Percentiles rank a stretch among this genome's conserved stretches.
These are phyloP conservation scores for Backusella tuberculispora DNA, from an alignment of 192 early-diverging fungal genomes.

Conservation along the genomic window DNA sequence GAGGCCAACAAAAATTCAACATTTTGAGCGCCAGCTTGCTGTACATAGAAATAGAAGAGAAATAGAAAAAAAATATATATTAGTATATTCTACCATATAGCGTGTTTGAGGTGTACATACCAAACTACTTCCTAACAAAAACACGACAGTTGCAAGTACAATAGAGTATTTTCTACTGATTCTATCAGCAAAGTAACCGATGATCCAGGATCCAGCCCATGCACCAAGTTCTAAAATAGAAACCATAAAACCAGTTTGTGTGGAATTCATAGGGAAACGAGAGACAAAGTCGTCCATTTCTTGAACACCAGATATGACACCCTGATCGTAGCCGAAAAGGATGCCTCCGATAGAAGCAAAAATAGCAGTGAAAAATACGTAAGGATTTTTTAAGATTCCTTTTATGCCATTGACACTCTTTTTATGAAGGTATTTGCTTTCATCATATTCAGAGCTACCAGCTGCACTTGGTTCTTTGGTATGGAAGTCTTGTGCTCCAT, in stretches of 20 bases:
- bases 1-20: slow-evolving; percentile 53
- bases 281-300: slow-evolving; percentile 38
- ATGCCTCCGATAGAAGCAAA: slow-evolving; percentile 46
- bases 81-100: background rate
- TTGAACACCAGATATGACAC: slow-evolving; percentile 43
- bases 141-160: slow-evolving; percentile 61
- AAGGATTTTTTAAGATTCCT: slow-evolving; percentile 39
- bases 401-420: slow-evolving; percentile 20
- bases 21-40: slow-evolving; percentile 41
- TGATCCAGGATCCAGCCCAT: slow-evolving; percentile 63
- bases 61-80: background rate
- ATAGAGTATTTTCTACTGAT: slow-evolving; percentile 73
- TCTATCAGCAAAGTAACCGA: slow-evolving; percentile 56
- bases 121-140: slow-evolving; percentile 47
- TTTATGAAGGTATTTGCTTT: background rate
- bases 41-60: background rate
- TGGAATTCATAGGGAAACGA: slow-evolving; percentile 30
- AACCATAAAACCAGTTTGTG: slow-evolving; percentile 44
- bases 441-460: background rate
- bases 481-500: background rate
- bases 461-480: background rate
- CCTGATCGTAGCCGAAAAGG: slow-evolving; percentile 46
- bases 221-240: slow-evolving; percentile 66
- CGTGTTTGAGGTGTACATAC: slow-evolving; percentile 14
- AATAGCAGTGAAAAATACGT: slow-evolving; percentile 36